A percentile compares a stretch with the other conserved stretches of the same genome.
phyloP scores from a whole-genome alignment of 2,329 filamentous ascomycete genomes.

The Aureobasidium sp. region DNA sequence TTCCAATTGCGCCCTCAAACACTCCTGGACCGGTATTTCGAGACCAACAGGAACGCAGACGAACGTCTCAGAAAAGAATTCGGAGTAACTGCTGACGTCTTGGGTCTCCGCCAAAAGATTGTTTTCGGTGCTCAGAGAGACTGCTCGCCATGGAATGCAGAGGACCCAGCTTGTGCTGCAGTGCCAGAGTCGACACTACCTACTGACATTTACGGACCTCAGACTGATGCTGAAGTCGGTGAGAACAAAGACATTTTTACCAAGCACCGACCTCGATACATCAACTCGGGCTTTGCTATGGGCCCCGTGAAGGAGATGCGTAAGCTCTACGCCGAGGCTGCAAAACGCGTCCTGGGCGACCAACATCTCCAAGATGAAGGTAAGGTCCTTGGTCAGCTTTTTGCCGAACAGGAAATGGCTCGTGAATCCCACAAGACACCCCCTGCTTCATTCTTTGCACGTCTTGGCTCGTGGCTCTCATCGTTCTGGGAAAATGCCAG shows the following conservation, averaged over 20 bases:
- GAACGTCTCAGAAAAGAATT: slow-evolving; percentile 34
- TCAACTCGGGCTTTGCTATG: slow-evolving; percentile 19
- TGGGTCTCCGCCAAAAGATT: slow-evolving; percentile 43
- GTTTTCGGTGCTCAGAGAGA: slow-evolving; percentile 48
- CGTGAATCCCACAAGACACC: slow-evolving; percentile 19
- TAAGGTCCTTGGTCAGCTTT: slow-evolving; percentile 24
- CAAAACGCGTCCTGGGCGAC: slow-evolving; percentile 22
- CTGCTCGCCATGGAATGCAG: slow-evolving; percentile 36
- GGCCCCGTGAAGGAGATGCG: slow-evolving; percentile 20
- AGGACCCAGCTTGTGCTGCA: slow-evolving; percentile 43
- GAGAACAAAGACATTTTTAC: slow-evolving; percentile 21
- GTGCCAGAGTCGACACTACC: slow-evolving; percentile 45
- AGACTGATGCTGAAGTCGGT: slow-evolving; percentile 40
- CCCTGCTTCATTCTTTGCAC: not conserved
- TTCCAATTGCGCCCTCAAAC: slow-evolving; percentile 57
- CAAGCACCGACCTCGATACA: slow-evolving; percentile 36
- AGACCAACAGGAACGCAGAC: slow-evolving; percentile 35
- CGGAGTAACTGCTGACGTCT: slow-evolving; percentile 12
- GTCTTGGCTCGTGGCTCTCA: not conserved
- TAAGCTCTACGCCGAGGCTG: slow-evolving; percentile 22
- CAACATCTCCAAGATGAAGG: slow-evolving; percentile 27
- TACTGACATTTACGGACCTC: slow-evolving; percentile 38
- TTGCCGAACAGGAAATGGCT: slow-evolving; percentile 24
- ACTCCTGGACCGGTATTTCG: slow-evolving; percentile 49
- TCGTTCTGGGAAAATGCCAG: not conserved